phyloP scores from a whole-genome alignment of 176 grass and related monocot genomes.

The Rhynchospora pubera region DNA sequence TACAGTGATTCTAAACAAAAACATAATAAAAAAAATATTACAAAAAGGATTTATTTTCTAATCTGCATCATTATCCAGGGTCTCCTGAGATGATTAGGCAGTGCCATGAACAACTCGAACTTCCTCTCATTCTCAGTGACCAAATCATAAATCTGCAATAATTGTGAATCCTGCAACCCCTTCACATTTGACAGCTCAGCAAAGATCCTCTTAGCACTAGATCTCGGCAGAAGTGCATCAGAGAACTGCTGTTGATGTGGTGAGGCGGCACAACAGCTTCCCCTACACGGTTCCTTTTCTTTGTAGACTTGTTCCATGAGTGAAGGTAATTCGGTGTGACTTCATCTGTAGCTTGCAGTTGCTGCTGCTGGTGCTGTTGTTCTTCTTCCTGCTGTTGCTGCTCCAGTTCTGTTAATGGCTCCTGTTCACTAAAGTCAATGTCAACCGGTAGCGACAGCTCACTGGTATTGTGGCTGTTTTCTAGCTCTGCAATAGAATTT shows the following conservation, averaged over 20 bases:
- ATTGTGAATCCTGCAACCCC: not conserved
- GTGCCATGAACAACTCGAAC: not conserved
- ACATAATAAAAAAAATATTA: not conserved
- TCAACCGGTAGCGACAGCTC: not conserved
- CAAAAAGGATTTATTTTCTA: not conserved
- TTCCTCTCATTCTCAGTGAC: not conserved
- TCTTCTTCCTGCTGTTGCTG: not conserved
- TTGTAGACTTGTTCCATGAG: not conserved
- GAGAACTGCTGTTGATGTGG: not conserved
- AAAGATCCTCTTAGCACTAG: not conserved
- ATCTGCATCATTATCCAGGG: constrained; percentile 5
- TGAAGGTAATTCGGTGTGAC: not conserved
- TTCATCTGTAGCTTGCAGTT: not conserved
- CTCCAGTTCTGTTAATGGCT: not conserved
- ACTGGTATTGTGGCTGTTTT: not conserved
- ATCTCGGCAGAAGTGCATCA: not conserved
- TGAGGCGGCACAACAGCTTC: not conserved
- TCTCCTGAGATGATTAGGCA: not conserved
- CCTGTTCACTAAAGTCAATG: not conserved
- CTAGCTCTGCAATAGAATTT: not conserved
- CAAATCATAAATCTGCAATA: constrained; percentile 1
- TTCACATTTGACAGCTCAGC: not conserved
- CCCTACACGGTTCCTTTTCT: not conserved
- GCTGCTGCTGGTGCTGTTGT: not conserved
- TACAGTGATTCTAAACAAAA: not conserved